phyloP scores from a whole-genome alignment of 768 basidiomycete genomes.

The Lactarius vividus region DNA sequence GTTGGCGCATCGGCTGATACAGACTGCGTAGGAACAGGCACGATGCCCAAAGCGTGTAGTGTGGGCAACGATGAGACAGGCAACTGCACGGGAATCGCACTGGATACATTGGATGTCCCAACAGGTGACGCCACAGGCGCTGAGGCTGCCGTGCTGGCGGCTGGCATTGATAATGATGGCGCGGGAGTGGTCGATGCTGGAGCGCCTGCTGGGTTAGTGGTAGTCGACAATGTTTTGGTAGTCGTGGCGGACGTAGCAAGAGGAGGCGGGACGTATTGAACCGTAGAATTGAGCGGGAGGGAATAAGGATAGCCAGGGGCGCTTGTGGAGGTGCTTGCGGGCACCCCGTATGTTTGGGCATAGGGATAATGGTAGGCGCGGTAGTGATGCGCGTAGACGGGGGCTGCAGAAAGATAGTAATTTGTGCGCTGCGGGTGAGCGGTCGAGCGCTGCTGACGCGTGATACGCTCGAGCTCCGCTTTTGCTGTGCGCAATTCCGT shows the following conservation, averaged over 20 bases:
- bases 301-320: slow-evolving; percentile 27
- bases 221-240: slow-evolving; percentile 24
- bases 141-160: slow-evolving; percentile 35
- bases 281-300: slow-evolving; percentile 32
- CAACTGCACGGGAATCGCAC: slow-evolving; percentile 61
- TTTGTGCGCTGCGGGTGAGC: slow-evolving; percentile 34
- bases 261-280: slow-evolving; percentile 33
- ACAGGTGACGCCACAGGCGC: slow-evolving; percentile 9
- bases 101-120: slow-evolving; percentile 2
- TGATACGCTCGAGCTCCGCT: slow-evolving; percentile 62
- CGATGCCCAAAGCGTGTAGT: slow-evolving; percentile 70
- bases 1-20: slow-evolving; percentile 47
- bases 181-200: slow-evolving; percentile 7
- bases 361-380: slow-evolving; percentile 61
- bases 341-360: slow-evolving; percentile 50
- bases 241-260: slow-evolving; percentile 30
- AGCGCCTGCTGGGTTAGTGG: slow-evolving; percentile 15
- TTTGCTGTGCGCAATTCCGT: slow-evolving; percentile 61
- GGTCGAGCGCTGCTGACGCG: slow-evolving; percentile 62
- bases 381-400: slow-evolving; percentile 50
- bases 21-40: slow-evolving; percentile 61
- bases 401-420: slow-evolving; percentile 24
- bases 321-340: slow-evolving; percentile 3
- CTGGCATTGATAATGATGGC: slow-evolving; percentile 33
- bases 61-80: slow-evolving; percentile 56